Base-by-base conservation (phyloP, 345 rosid species). In the Moricandia arvensis region DNA sequence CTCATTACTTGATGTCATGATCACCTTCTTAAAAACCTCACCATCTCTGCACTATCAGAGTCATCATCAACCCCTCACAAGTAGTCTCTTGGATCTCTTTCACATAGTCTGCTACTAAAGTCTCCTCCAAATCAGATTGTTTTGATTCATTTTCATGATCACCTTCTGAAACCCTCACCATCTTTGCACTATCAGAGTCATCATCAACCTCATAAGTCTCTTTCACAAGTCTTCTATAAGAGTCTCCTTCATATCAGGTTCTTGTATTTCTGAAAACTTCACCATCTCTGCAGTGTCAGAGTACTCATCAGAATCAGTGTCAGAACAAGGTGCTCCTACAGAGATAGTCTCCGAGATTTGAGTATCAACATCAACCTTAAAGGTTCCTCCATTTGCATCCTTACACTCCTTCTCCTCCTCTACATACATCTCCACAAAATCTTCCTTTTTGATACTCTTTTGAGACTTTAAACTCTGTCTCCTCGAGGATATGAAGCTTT, bases 401-500 rank as follows among this genome's bases (percentile, higher is more conserved):
- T 41, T 66, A 37, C 11, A 70, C 65, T 70, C 74, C 3, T 3
- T 3, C 45, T 69, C 79, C 74, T 53, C 79, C 54, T 76, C 81
- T 18, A 81, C 82, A 78, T 77, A 82, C 47, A 85, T 79, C 69
- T 84, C 86, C 53, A 90, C 68, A 27, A 79, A 83, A 73, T 85
- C 80, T 8, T 57, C 70, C 75, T 64, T 75, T 55, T 82, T 88
- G 57, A 70, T 61, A 72, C 80, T 80, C 80, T 79, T 92, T 73
- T 89, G 93, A 6, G 82, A 62, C 85, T 88, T 90, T 83, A 92
- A 35, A 18, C 83, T 77, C 21, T 79, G 82, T 58, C 97, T 87
- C 80, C 84, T 86, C 6, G 88, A 80, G 9, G 88, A 86, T 71
- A 92, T 73, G 83, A 92, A 92, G 79, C 84, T 74, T 82, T 85